Evolutionary conservation across 2,329 filamentous ascomycete species (phyloP).

Genomic region (Dactylellina sp.): DNA sequence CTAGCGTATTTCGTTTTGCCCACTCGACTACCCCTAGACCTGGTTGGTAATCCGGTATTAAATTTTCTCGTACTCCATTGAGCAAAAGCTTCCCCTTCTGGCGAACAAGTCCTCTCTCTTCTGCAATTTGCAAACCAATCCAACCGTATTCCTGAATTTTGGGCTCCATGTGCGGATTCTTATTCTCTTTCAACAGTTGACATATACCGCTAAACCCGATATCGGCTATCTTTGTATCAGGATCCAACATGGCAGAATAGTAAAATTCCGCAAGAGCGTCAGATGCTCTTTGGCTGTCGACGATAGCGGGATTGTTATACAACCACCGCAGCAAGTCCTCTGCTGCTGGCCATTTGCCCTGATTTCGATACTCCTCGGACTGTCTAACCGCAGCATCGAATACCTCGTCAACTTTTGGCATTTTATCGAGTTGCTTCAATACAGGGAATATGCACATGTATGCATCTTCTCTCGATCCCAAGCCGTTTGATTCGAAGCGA

Average conservation of each 20-base stretch:
- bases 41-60: constrained; percentile 21
- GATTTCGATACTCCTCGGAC: constrained; percentile 14
- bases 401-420: constrained; percentile 29
- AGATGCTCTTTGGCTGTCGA: neutral
- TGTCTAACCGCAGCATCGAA: constrained; percentile 24
- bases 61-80: constrained; percentile 27
- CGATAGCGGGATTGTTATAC: constrained; percentile 10
- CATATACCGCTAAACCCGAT: constrained; percentile 41
- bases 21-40: constrained; percentile 25
- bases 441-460: constrained; percentile 61
- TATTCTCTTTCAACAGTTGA: constrained; percentile 24
- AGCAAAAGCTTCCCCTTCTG: constrained; percentile 12
- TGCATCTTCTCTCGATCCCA: constrained; percentile 59
- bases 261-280: constrained; percentile 31
- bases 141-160: constrained; percentile 32
- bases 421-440: constrained; percentile 50
- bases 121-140: constrained; percentile 42
- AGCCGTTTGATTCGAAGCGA: constrained; percentile 59
- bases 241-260: constrained; percentile 34
- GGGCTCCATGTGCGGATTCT: neutral
- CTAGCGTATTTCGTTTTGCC: constrained; percentile 25
- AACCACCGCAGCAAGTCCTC: constrained; percentile 31
- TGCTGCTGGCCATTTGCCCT: constrained; percentile 20
- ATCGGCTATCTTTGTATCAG: neutral
- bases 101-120: constrained; percentile 24